Evolutionary conservation across 108 stramenopile species (phyloP).

Genomic region (Parietichytrium sp.): DNA sequence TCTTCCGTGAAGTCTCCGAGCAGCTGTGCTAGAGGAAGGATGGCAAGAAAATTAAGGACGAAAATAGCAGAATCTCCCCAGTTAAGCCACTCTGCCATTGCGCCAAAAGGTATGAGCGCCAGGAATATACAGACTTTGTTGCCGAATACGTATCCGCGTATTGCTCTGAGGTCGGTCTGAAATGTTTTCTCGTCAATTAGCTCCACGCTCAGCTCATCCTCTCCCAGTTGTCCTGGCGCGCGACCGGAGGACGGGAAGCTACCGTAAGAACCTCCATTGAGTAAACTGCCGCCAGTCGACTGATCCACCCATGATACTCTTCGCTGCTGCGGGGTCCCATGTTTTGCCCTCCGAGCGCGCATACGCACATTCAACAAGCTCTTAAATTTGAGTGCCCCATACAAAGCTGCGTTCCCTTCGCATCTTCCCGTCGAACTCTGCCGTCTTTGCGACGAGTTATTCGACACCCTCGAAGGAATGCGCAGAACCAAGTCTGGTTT

Average conservation of each 20-base stretch:
- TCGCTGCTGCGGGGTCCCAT: too few relatives aligned
- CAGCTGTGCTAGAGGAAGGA: constrained; percentile 85
- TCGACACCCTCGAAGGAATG: too few relatives aligned
- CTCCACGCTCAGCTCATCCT: not conserved
- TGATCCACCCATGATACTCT: too few relatives aligned
- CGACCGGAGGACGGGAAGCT: not conserved
- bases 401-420: too few relatives aligned
- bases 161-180: not conserved
- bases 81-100: constrained; percentile 53
- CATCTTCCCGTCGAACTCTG: too few relatives aligned
- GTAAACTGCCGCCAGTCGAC: too few relatives aligned
- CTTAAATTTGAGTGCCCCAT: constrained; percentile 25
- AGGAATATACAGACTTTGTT: constrained; percentile 71
- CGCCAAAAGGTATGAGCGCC: constrained; percentile 68
- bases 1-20: constrained; percentile 95
- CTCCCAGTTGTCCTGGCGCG: not conserved
- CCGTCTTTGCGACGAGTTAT: too few relatives aligned
- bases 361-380: constrained; percentile 4
- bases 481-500: too few relatives aligned
- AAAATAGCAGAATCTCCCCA: constrained; percentile 74
- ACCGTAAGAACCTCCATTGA: not conserved
- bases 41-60: constrained; percentile 82
- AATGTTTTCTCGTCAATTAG: not conserved
- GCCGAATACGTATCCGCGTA: constrained; percentile 50
- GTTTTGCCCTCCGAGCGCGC: not conserved